A percentile compares a stretch with the other conserved stretches of the same genome.
These are phyloP conservation scores for Plasmopara viticola DNA, from an alignment of 352 stramenopile species.

Conservation along the genomic window DNA sequence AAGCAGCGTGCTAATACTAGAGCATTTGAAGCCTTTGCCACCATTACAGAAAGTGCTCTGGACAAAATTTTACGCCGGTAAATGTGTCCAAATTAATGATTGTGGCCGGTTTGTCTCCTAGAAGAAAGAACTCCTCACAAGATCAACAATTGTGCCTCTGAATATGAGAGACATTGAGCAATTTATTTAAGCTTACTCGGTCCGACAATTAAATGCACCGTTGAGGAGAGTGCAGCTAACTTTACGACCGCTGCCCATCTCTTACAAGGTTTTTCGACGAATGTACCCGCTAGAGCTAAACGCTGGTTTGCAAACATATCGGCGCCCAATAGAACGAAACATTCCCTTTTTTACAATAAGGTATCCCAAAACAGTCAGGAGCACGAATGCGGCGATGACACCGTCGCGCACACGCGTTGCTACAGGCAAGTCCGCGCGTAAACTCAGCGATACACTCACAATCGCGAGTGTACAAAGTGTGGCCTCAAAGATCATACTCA, in stretches of 20 bases:
- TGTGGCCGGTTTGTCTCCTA: too few relatives aligned
- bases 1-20: too few relatives aligned
- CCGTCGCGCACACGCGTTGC: conserved; percentile 56
- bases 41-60: too few relatives aligned
- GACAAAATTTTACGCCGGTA: too few relatives aligned
- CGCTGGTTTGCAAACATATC: conserved; percentile 81
- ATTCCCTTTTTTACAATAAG: conserved; percentile 80
- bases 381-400: conserved; percentile 36
- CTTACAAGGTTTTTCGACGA: conserved; percentile 44
- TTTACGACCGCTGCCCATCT: not conserved
- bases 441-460: conserved; percentile 56
- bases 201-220: too few relatives aligned
- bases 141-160: too few relatives aligned
- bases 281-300: conserved; percentile 86
- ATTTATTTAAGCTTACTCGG: too few relatives aligned
- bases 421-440: conserved; percentile 53
- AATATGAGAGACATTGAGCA: too few relatives aligned
- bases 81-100: too few relatives aligned
- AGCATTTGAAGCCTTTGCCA: too few relatives aligned
- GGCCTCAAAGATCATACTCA: conserved; percentile 56
- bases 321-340: conserved; percentile 65
- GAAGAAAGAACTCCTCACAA: too few relatives aligned
- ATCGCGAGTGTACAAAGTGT: conserved; percentile 40
- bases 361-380: conserved; percentile 50
- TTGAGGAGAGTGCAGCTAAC: not conserved